A percentile compares a stretch with the other conserved stretches of the same genome.
Conservation (phyloP, 371 early-diverging fungal genomes). For the Capillidium rhysosporum region DNA sequence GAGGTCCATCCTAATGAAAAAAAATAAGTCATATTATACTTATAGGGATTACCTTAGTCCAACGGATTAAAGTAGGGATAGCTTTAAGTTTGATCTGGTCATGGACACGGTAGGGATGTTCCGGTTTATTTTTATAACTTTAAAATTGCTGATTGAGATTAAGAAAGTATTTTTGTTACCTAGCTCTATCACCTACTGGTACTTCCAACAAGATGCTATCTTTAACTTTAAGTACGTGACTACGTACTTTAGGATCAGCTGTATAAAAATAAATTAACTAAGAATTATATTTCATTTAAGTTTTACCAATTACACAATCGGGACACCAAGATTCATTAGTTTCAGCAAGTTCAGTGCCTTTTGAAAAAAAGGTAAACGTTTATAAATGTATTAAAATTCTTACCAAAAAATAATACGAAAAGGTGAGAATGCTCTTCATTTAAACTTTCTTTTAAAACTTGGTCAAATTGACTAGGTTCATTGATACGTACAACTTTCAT, state of each 20-base stretch:
- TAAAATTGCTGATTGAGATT: neutral
- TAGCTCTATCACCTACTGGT: conserved; percentile 22
- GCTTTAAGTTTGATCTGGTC: conserved; percentile 16
- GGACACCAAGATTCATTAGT: conserved; percentile 34
- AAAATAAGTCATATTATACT: neutral
- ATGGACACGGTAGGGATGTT: conserved; percentile 19
- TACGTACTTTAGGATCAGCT: conserved; percentile 27
- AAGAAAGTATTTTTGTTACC: conserved; percentile 6
- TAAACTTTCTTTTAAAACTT: neutral
- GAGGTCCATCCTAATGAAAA: conserved; percentile 16
- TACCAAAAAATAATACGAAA: neutral
- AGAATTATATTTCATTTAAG: neutral
- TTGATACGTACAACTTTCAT: conserved; percentile 1
- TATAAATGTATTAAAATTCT: neutral
- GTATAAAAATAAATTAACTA: conserved; percentile 7
- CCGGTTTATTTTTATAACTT: conserved; percentile 18
- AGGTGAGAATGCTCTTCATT: neutral
- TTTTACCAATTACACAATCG: conserved; percentile 19
- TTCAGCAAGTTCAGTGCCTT: conserved; percentile 9
- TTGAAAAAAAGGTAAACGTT: neutral
- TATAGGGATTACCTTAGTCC: conserved; percentile 26
- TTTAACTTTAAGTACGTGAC: conserved; percentile 12
- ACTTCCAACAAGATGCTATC: conserved; percentile 21
- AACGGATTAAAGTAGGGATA: conserved; percentile 28
- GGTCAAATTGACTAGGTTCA: neutral